Base-by-base conservation (phyloP, 768 basidiomycete genomes). In the Mycena sanguinolenta region DNA sequence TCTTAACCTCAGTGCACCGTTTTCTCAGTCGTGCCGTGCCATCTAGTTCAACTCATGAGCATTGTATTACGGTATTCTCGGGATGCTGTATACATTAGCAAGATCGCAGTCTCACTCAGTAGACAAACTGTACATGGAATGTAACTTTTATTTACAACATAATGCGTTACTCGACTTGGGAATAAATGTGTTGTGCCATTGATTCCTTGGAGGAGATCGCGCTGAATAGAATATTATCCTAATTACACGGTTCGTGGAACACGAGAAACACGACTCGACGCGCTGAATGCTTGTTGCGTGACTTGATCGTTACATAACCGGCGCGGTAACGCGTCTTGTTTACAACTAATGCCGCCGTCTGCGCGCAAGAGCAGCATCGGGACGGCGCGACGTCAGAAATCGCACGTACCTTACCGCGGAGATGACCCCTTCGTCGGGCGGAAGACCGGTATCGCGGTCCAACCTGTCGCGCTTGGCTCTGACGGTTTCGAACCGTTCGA, bases 401-500 rank as follows among this genome's bases (percentile, higher is more conserved):
- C 88, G 6, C 92, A 95, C 73, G 86, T 93, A 17, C 94, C 94
- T 1, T 95, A 92, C 75, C 88, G 92, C 58, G 93, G 91, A 2
- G 92, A 94, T 72, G 91, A 94, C 74, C 88, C 89, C 14, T 88
- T 88, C 59, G 92, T 91, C 64, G 94, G 94, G 21, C 94, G 93
- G 86, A 92, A 90, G 77, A 95, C 94, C 0, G 94, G 94, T 6
- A 85, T 94, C 63, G 84, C 88, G 0, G 90, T 95, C 17, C 86
- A 82, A 44, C 87, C 88, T 75, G 88, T 94, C 65, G 89, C 92
- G 70, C 90, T 89, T 73, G 89, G 88, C 76, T 92, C 92, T 30
- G 94, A 94, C 79, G 94, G 92, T 30, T 94, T 95, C 77, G 94
- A 95, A 78, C 91, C 90, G 0, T 95, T 95, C 78, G 92, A 92